These are phyloP conservation scores for Aureobasidium sp. DNA, from an alignment of 2,329 filamentous ascomycete genomes.

Conservation along the genomic window DNA sequence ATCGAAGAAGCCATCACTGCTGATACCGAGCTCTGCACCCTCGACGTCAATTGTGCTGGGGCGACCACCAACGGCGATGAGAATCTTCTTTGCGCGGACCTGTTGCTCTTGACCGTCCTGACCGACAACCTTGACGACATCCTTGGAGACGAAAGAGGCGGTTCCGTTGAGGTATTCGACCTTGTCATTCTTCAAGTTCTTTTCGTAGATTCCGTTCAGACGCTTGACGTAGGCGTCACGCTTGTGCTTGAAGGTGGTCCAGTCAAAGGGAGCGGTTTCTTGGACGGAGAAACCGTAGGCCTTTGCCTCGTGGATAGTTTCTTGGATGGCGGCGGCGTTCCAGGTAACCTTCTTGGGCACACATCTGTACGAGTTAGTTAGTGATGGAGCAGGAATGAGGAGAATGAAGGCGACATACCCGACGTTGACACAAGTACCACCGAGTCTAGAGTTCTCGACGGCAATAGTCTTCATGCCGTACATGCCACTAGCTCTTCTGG, in stretches of 20 bases:
- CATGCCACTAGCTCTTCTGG: constrained; percentile 76
- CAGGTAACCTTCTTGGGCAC: constrained; percentile 93
- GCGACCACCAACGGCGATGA: constrained; percentile 81
- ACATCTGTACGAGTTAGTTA: constrained; percentile 60
- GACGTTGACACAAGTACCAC: constrained; percentile 92
- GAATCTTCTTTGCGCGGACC: constrained; percentile 85
- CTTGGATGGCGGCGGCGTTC: constrained; percentile 82
- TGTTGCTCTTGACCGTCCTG: constrained; percentile 76
- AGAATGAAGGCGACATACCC: constrained; percentile 59
- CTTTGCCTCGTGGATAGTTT: constrained; percentile 81
- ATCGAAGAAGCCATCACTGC: constrained; percentile 92
- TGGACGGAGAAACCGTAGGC: constrained; percentile 82
- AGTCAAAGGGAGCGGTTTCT: constrained; percentile 81
- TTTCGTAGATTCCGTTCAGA: constrained; percentile 89
- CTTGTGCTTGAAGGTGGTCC: constrained; percentile 82
- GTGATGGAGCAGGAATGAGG: neutral
- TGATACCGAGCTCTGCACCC: constrained; percentile 78
- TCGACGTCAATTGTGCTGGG: constrained; percentile 74
- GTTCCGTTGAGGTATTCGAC: constrained; percentile 86
- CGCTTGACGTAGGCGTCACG: constrained; percentile 84
- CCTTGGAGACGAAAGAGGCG: constrained; percentile 73
- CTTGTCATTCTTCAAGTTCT: constrained; percentile 83
- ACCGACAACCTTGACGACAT: constrained; percentile 78
- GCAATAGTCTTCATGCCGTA: constrained; percentile 84
- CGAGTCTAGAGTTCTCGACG: constrained; percentile 78